Evolutionary conservation across 192 early-diverging fungal species (phyloP), one percentile per base, ranked within the genome.

Genomic region (Cladochytrium replicatum): DNA sequence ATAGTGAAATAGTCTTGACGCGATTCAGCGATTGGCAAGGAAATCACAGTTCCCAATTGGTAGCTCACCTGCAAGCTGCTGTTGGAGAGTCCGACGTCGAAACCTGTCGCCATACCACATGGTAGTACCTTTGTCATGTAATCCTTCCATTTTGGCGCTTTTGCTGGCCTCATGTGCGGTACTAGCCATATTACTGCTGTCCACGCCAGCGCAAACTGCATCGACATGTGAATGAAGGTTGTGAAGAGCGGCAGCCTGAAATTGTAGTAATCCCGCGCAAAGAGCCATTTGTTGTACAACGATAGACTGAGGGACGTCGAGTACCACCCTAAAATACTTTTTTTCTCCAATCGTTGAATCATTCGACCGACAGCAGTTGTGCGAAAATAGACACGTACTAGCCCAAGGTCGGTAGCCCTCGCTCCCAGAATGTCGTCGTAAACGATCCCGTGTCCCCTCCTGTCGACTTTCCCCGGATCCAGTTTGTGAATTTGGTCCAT

Each of bases 261-360:
- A 67, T 89, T 77, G 49, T 86, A 75, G 54, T 88, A 77, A 0
- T 77, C 69, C 25, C 72, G 57, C 24, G 87, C 84, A 69, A 96
- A 92, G 49, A 96, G 71, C 89, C 89, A 96, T 47, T 87, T 91
- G 78, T 96, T 96, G 67, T 91, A 96, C 2, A 92, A 71, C 1
- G 83, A 83, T 23, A 96, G 67, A 5, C 76, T 52, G 0, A 88
- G 78, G 1, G 93, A 80, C 21, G 78, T 83, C 19, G 74, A 69
- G 59, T 86, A 91, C 88, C 88, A 91, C 0, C 43, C 13, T 5
- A 54, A 8, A n/a, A 67, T 60, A 29, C 63, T 66, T n/a, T n/a
- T n/a, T n/a, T n/a, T n/a, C n/a, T n/a, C n/a, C n/a, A n/a, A n/a
- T n/a, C n/a, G n/a, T n/a, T n/a, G n/a, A n/a, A n/a, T n/a, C n/a